Percentiles rank a stretch among this genome's conserved stretches.
Conservation (phyloP, 23 red algal genomes). For the Gracilaria gracilis region DNA sequence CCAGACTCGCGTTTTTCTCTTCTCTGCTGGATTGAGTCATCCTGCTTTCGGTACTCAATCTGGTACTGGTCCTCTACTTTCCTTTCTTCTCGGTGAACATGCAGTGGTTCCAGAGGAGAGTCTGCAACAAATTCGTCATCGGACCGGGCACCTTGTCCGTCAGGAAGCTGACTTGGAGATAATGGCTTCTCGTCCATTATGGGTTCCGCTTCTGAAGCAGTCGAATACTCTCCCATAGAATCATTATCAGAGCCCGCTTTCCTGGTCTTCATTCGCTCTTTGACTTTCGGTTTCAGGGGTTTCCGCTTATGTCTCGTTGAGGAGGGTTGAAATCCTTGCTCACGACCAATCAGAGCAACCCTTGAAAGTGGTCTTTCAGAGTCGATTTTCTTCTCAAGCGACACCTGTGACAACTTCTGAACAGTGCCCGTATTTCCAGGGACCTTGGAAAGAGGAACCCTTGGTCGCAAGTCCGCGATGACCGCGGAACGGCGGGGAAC, state of each 20-base stretch:
- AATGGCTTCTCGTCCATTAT: conserved; percentile 47
- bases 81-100: conserved; percentile 12
- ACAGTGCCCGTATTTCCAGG: not conserved
- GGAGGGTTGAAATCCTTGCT: conserved; percentile 42
- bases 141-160: conserved; percentile 46
- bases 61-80: not conserved
- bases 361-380: not conserved
- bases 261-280: conserved; percentile 7
- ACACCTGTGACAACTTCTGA: not conserved
- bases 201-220: conserved; percentile 56
- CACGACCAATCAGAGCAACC: conserved; percentile 5
- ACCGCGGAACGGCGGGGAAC: conserved; percentile 15
- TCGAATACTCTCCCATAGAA: conserved; percentile 67
- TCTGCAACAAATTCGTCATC: conserved; percentile 53
- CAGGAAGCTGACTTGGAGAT: conserved; percentile 42
- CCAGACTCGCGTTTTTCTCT: not conserved
- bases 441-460: not conserved
- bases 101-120: conserved; percentile 27
- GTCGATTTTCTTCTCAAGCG: not conserved
- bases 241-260: conserved; percentile 48
- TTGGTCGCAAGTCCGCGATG: conserved; percentile 8
- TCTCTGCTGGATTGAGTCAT: not conserved
- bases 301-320: conserved; percentile 33
- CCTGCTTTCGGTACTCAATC: not conserved
- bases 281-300: conserved; percentile 46